A percentile compares a stretch with the other conserved stretches of the same genome.
These are phyloP conservation scores for Ophioceras dolichostomum DNA, from an alignment of 2,329 filamentous ascomycete species.

Conservation along the genomic window DNA sequence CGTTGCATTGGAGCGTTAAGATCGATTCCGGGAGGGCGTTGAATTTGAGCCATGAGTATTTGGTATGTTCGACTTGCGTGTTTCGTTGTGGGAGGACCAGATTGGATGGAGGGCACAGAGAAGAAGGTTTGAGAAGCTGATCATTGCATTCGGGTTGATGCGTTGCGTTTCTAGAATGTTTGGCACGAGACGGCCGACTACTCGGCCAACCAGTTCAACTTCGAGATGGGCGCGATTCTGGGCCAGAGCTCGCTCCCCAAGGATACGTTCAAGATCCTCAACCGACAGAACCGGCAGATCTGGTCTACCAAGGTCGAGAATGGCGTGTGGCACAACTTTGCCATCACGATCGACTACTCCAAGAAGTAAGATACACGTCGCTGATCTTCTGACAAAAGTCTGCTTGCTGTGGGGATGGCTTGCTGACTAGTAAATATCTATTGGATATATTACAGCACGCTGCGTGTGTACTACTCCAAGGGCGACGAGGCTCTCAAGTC, in stretches of 20 bases:
- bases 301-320: conserved; percentile 28
- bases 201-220: conserved; percentile 24
- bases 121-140: too few species aligned
- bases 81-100: too few species aligned
- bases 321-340: conserved; percentile 48
- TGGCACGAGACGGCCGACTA: conserved; percentile 24
- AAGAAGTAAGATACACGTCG: conserved; percentile 42
- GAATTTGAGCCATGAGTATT: conserved; percentile 24
- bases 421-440: too few species aligned
- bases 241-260: conserved; percentile 20
- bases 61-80: conserved; percentile 8
- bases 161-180: too few species aligned
- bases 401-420: too few species aligned
- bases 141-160: too few species aligned
- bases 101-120: too few species aligned
- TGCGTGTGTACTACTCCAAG: conserved; percentile 44
- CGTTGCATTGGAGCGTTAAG: conserved; percentile 22
- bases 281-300: conserved; percentile 23
- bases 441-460: conserved; percentile 33
- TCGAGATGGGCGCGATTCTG: conserved; percentile 20
- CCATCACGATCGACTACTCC: conserved; percentile 39
- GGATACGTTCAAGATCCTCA: conserved; percentile 28
- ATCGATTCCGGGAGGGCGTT: conserved; percentile 18
- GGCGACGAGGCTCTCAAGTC: conserved; percentile 30
- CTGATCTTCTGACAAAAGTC: too few species aligned